Conservation (phyloP, 192 early-diverging fungal genomes). For the Coemansia sp. region DNA sequence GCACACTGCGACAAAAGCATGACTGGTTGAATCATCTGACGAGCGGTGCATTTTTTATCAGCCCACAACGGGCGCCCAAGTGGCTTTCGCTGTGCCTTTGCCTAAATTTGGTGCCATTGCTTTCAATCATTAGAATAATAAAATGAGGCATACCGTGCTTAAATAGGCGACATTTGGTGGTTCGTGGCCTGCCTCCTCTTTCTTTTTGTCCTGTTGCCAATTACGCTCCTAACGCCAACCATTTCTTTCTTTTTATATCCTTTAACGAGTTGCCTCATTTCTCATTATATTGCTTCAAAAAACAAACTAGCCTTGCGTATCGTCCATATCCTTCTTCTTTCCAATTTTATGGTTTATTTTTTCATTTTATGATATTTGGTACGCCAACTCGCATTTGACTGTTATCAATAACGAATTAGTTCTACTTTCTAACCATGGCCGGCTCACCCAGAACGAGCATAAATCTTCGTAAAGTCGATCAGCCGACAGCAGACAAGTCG, state of each 20-base stretch:
- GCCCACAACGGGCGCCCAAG: not conserved
- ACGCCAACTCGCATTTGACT: not conserved
- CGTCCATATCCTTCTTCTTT: not conserved
- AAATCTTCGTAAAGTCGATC: not conserved
- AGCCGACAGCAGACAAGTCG: not conserved
- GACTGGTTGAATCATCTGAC: not conserved
- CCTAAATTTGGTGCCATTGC: not conserved
- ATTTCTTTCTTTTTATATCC: not conserved
- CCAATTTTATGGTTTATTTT: not conserved
- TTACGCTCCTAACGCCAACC: not conserved
- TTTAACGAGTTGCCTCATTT: not conserved
- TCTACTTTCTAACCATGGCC: not conserved
- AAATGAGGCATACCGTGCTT: not conserved
- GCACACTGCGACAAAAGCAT: too few relatives aligned
- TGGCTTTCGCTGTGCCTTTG: not conserved
- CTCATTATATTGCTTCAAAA: not conserved
- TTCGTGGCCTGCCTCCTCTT: not conserved
- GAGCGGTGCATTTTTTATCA: not conserved
- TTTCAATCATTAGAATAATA: not conserved
- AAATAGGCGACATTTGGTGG: constrained; percentile 1
- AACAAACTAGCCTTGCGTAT: not conserved
- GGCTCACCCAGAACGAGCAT: not conserved
- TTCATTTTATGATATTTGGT: not conserved
- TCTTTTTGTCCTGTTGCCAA: not conserved
- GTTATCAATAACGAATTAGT: too few relatives aligned